Evolutionary conservation across 768 basidiomycete species (phyloP).

Genomic region (Mycena floridula): DNA sequence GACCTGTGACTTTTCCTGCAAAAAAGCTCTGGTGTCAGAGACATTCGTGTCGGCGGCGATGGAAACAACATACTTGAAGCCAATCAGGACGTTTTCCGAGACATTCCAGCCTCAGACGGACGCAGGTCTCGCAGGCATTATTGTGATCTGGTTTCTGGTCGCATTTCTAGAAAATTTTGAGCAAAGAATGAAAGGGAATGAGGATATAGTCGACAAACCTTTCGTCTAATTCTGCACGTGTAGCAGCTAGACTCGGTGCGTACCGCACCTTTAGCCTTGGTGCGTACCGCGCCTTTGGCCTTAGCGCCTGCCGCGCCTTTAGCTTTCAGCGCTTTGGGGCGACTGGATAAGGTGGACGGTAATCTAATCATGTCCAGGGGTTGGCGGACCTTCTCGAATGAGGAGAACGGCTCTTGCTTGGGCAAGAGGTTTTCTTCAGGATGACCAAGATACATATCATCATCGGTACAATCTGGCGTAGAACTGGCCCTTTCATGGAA

Average conservation of each 20-base stretch:
- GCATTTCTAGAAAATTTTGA: slow-evolving; percentile 57
- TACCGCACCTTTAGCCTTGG: slow-evolving; percentile 75
- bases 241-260: slow-evolving; percentile 88
- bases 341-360: too few relatives aligned
- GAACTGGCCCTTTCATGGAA: too few relatives aligned
- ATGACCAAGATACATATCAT: too few relatives aligned
- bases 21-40: slow-evolving; percentile 6
- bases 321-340: too few relatives aligned
- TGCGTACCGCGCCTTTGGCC: slow-evolving; percentile 75
- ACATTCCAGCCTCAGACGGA: slow-evolving; percentile 76
- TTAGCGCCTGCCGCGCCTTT: slow-evolving; percentile 81
- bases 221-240: slow-evolving; percentile 81
- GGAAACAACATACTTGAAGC: slow-evolving; percentile 55
- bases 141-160: slow-evolving; percentile 63
- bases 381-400: too few relatives aligned
- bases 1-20: slow-evolving; percentile 65
- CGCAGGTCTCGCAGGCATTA: slow-evolving; percentile 69
- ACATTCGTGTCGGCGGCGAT: slow-evolving; percentile 2
- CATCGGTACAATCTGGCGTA: too few relatives aligned
- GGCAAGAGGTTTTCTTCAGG: too few relatives aligned
- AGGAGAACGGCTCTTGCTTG: too few relatives aligned
- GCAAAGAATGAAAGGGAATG: slow-evolving; percentile 9
- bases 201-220: slow-evolving; percentile 51
- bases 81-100: slow-evolving; percentile 84
- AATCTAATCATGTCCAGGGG: too few relatives aligned